A percentile compares a stretch with the other conserved stretches of the same genome.
phyloP scores from a whole-genome alignment of 768 basidiomycete species.

The Phanerochaete carnosa region DNA sequence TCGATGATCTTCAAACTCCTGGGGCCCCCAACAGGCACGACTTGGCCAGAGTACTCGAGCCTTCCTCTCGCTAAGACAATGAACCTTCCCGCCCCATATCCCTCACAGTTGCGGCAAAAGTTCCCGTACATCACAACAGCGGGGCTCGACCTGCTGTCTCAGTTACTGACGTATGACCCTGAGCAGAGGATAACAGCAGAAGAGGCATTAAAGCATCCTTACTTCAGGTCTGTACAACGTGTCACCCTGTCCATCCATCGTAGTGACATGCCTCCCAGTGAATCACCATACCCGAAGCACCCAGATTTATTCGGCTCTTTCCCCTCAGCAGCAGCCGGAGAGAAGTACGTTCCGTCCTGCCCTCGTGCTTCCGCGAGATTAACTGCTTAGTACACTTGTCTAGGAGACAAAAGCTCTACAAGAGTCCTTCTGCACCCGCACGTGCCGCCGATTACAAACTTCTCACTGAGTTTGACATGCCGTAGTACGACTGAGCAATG shows the following conservation, averaged over 20 bases:
- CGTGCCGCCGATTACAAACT: conserved; percentile 67
- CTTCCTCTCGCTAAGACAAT: conserved; percentile 83
- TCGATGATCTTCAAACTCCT: conserved; percentile 93
- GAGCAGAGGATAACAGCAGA: conserved; percentile 82
- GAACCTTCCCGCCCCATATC: conserved; percentile 69
- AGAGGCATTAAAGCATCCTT: conserved; percentile 87
- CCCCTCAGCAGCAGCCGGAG: conserved; percentile 93
- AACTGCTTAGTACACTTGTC: not conserved
- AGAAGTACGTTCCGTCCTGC: conserved; percentile 58
- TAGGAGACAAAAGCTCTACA: conserved; percentile 74
- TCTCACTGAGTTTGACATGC: conserved; percentile 57
- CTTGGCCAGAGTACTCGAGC: conserved; percentile 82
- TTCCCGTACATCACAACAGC: conserved; percentile 82
- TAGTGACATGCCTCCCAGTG: conserved; percentile 45
- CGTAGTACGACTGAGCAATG: not conserved
- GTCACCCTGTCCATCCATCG: not conserved
- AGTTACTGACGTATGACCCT: conserved; percentile 87
- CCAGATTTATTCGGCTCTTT: conserved; percentile 95
- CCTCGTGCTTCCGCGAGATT: not conserved
- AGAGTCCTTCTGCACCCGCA: conserved; percentile 78
- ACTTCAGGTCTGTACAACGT: conserved; percentile 68
- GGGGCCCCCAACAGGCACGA: conserved; percentile 82
- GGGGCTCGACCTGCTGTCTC: conserved; percentile 82
- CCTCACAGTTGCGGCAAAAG: conserved; percentile 75
- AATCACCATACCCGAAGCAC: conserved; percentile 94